Percentiles rank a stretch among this genome's conserved stretches.
Evolutionary conservation across 306 rosid genomes (phyloP).

Genomic region (Gynostemma pentaphyllum): DNA sequence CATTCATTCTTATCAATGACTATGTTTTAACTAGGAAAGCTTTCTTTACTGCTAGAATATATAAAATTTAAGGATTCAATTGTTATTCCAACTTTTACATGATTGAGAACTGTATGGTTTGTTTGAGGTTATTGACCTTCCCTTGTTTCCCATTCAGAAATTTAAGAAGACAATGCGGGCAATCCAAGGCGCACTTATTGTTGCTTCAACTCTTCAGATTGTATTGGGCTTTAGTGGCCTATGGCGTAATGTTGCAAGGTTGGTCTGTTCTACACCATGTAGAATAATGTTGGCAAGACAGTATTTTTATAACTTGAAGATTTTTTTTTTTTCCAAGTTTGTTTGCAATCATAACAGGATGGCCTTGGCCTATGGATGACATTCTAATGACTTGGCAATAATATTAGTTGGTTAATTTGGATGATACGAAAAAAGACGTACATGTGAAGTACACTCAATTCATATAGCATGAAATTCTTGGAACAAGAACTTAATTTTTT

Average conservation of each 20-base stretch:
- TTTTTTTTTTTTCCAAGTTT: neutral
- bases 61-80: neutral
- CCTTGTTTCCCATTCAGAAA: slow-evolving; percentile 41
- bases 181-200: slow-evolving; percentile 84
- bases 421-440: neutral
- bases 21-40: neutral
- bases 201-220: slow-evolving; percentile 98
- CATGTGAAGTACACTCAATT: neutral
- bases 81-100: neutral
- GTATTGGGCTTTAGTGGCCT: slow-evolving; percentile 98
- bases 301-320: neutral
- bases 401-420: neutral
- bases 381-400: slow-evolving; percentile 1
- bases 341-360: neutral
- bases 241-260: slow-evolving; percentile 99
- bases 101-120: neutral
- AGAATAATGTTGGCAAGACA: neutral
- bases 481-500: neutral
- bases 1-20: neutral
- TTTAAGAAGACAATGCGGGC: slow-evolving; percentile 94
- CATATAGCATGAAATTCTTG: neutral
- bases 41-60: slow-evolving; percentile 10
- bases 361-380: neutral
- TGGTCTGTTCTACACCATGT: slow-evolving; percentile 16
- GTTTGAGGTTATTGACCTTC: slow-evolving; percentile 18